Base-by-base conservation (phyloP, 176 grass and related monocot genomes). In the Carex pumila region DNA sequence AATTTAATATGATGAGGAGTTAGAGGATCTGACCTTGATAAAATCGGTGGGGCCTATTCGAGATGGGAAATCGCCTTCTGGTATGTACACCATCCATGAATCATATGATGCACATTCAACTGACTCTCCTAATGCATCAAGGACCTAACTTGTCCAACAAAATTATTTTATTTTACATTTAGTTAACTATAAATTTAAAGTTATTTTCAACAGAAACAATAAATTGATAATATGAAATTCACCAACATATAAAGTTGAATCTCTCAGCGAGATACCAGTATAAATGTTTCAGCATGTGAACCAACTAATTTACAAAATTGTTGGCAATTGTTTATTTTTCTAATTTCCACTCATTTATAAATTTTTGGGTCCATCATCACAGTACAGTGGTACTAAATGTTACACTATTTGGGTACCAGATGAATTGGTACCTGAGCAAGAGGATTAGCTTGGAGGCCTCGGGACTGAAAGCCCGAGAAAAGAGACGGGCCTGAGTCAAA, bases 61-160 rank as follows among this genome's bases (percentile, higher is more conserved):
- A 11, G 93, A 95, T 61, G 91, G 79, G 58, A 99, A 99, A 43
- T 99, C 89, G 30, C 89, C 96, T 88, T 99, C 91, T 55, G 93
- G 96, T 62, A 92, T 71, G 87, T 98, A 94, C n/a, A 98, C 93
- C 96, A 98, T 98, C 93, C 93, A 98, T 13, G 96, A 98, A 74
- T 95, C 89, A 85, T 98, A 98, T 0, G 89, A 95, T 0, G 83
- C 93, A 58, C 93, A 98, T 5, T 88, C 87, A 11, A 93, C 87
- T 13, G 91, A 84, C 85, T 95, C 86, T 0, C 96, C 93, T 77
- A 98, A 76, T 6, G 96, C 96, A 86, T 98, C 96, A n/a, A 98
- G 91, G 21, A 98, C 91, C 93, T 98, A 85, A 52, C 18, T 12
- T 53, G 80, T 65, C 2, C 36, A 91, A 81, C 22, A 60, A 86